Percentiles rank a stretch among this genome's conserved stretches.
phyloP scores from a whole-genome alignment of 352 stramenopile genomes.

The Phytophthora tubulina region DNA sequence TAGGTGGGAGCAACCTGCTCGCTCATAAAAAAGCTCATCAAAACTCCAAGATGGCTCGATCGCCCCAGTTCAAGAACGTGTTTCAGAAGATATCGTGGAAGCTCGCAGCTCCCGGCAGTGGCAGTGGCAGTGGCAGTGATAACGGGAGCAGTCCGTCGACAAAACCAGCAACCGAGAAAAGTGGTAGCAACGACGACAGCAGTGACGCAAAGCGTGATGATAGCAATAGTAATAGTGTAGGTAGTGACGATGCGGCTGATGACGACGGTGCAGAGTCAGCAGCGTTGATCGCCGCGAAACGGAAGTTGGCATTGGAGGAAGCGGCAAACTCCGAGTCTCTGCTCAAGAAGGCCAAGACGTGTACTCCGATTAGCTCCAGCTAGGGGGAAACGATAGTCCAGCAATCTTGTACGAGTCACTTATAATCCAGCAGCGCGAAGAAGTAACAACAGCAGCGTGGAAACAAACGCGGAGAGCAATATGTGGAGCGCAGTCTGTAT shows the following conservation, averaged over 20 bases:
- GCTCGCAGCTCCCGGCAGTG: conserved; percentile 18
- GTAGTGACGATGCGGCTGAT: conserved; percentile 15
- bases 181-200: conserved; percentile 14
- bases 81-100: conserved; percentile 87
- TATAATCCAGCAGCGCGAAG: conserved; percentile 37
- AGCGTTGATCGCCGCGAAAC: conserved; percentile 53
- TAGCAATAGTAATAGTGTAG: conserved; percentile 51
- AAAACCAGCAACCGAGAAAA: conserved; percentile 12
- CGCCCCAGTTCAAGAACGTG: conserved; percentile 79
- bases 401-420: conserved; percentile 27
- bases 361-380: conserved; percentile 76
- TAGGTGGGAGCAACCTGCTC: conserved; percentile 52
- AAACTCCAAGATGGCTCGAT: conserved; percentile 45
- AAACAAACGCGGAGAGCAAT: conserved; percentile 23
- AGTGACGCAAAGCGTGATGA: conserved; percentile 23
- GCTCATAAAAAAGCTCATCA: conserved; percentile 58
- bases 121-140: conserved; percentile 14
- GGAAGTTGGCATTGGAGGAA: conserved; percentile 73
- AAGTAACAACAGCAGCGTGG: conserved; percentile 30
- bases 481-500: conserved; percentile 40
- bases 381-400: conserved; percentile 33
- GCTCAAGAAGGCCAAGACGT: conserved; percentile 80
- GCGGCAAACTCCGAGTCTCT: conserved; percentile 59
- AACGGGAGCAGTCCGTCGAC: conserved; percentile 23
- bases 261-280: conserved; percentile 27